phyloP scores from a whole-genome alignment of 495 filamentous ascomycete species.

The Podospora anserina region DNA sequence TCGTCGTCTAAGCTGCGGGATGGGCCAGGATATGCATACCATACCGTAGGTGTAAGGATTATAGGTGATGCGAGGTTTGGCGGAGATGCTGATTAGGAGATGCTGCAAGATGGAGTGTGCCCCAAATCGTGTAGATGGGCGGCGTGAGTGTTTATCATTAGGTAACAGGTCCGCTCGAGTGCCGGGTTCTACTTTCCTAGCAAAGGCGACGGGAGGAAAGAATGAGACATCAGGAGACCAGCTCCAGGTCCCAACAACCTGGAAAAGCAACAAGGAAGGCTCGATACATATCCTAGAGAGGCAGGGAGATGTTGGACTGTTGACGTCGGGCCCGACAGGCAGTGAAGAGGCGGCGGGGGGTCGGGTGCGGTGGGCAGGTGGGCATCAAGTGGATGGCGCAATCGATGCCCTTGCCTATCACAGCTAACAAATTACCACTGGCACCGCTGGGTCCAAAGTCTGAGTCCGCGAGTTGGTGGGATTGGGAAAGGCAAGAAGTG shows the following conservation, averaged over 20 bases:
- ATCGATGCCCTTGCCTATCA: constrained; percentile 29
- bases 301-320: background rate
- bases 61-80: background rate
- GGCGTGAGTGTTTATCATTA: background rate
- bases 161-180: background rate
- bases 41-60: background rate
- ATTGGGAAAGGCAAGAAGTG: constrained; percentile 7
- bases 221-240: constrained; percentile 1
- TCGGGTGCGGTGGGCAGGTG: constrained; percentile 14
- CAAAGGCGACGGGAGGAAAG: background rate
- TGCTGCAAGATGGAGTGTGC: background rate
- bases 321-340: background rate
- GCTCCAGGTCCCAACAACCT: background rate
- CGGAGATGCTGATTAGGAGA: background rate
- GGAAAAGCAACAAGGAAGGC: constrained; percentile 1
- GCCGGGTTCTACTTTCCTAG: background rate
- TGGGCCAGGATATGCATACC: background rate
- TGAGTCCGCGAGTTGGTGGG: constrained; percentile 9
- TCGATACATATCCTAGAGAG: background rate
- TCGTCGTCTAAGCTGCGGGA: background rate
- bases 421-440: constrained; percentile 14
- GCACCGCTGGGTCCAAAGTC: too few species aligned
- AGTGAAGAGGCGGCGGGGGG: constrained; percentile 14
- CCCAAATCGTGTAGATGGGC: background rate
- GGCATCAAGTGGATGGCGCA: constrained; percentile 28